A percentile compares a stretch with the other conserved stretches of the same genome.
phyloP scores from a whole-genome alignment of 352 stramenopile genomes.

The Globisporangium paddicum region DNA sequence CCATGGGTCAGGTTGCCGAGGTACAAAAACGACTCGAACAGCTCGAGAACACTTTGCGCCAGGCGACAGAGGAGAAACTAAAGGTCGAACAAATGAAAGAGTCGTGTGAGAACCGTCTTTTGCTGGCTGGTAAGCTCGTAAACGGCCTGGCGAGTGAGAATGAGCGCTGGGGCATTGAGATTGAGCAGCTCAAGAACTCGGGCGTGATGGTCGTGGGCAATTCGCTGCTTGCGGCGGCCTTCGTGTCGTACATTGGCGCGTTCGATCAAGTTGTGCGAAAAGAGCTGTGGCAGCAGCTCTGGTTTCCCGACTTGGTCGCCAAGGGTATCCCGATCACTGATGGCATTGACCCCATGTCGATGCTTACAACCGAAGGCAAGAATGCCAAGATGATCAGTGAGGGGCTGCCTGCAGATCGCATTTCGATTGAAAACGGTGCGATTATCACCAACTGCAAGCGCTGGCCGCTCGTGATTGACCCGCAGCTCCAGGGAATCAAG shows the following conservation, averaged over 20 bases:
- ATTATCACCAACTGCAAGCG: conserved; percentile 97
- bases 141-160: conserved; percentile 96
- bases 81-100: conserved; percentile 96
- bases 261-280: conserved; percentile 93
- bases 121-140: conserved; percentile 94
- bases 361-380: conserved; percentile 96
- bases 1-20: conserved; percentile 91
- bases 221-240: conserved; percentile 94
- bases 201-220: conserved; percentile 95
- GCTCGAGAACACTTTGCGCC: conserved; percentile 92
- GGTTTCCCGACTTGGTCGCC: conserved; percentile 87
- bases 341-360: conserved; percentile 92
- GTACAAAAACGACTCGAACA: conserved; percentile 91
- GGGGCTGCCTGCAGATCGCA: conserved; percentile 94
- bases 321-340: conserved; percentile 94
- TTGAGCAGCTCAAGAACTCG: conserved; percentile 94
- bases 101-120: conserved; percentile 89
- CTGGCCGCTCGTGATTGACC: conserved; percentile 97
- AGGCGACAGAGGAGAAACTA: conserved; percentile 94
- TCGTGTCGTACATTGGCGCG: conserved; percentile 97
- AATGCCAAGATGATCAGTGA: conserved; percentile 98
- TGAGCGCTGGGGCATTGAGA: conserved; percentile 95
- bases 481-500: conserved; percentile 97
- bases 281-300: conserved; percentile 75
- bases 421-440: conserved; percentile 97